Base-by-base conservation (phyloP, 257 asterid species). In the Plectranthus barbatus region DNA sequence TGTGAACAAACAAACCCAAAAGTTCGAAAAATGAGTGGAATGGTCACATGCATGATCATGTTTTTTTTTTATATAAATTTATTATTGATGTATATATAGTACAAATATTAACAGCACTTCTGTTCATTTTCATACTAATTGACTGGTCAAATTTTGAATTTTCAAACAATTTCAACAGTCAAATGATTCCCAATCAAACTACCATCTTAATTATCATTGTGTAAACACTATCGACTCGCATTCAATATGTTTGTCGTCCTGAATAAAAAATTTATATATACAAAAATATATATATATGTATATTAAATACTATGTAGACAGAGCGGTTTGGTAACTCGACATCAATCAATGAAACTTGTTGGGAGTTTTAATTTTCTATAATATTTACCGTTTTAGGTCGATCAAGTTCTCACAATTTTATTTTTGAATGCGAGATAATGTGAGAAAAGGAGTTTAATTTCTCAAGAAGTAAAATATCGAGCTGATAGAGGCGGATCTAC, bases 141-240 rank as follows among this genome's bases (percentile, higher is more conserved):
- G 78, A 73, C 78, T 21, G 71, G 78, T 74, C 78, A 68, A 67
- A 37, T 19, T 29, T 67, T 48, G 40, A 56, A 48, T 62, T 74
- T 67, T 60, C 61, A 73, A 62, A 45, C 11, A 58, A 55, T 19
- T 64, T 49, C 45, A 59, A 51, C 64, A 40, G 70, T 74, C 68
- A 68, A 68, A 68, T 68, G 74, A 74, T 74, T 74, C 78, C 78
- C 64, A 62, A 66, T 17, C 56, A n/a, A 66, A 66, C 60, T 31
- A 48, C 56, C 58, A 54, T 48, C 33, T 61, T 33, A 55, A 36
- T 54, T 37, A 34, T 20, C 50, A 51, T 26, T 1, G 31, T 26
- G 31, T 53, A 19, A 60, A 15, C 60, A 24, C n/a, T 19, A 17
- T 23, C 39, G 42, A 62, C 62, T 55, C 42, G 68, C 64, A 60